Evolutionary conservation across 495 filamentous ascomycete species (phyloP).

Genomic region (Penicillium goetzii): DNA sequence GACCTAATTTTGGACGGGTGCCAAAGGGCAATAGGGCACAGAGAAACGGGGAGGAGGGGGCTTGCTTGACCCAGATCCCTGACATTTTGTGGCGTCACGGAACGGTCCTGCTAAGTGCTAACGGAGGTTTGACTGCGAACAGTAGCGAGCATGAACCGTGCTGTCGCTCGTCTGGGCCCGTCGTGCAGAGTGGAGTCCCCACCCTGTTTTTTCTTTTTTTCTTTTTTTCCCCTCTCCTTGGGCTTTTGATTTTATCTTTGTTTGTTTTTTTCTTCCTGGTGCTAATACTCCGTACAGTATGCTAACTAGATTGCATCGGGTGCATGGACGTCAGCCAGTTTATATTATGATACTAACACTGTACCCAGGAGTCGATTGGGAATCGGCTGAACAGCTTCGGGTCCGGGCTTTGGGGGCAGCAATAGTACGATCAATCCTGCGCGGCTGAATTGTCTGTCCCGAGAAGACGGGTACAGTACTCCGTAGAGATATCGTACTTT

Average conservation of each 20-base stretch:
- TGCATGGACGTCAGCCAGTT: neutral
- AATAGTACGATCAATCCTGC: slow-evolving; percentile 7
- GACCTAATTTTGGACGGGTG: slow-evolving; percentile 13
- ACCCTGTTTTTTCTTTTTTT: slow-evolving; percentile 8
- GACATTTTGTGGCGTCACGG: slow-evolving; percentile 27
- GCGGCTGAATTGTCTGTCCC: slow-evolving; percentile 6
- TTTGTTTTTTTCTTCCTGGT: neutral
- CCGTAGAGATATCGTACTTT: neutral
- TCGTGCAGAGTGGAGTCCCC: slow-evolving; percentile 11
- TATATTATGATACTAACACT: too few relatives aligned
- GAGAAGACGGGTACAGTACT: neutral
- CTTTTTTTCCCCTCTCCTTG: slow-evolving; percentile 4
- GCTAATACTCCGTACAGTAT: neutral
- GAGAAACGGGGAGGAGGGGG: neutral
- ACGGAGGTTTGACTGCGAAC: slow-evolving; percentile 34
- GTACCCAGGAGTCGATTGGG: neutral
- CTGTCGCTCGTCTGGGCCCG: slow-evolving; percentile 17
- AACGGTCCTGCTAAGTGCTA: slow-evolving; percentile 16
- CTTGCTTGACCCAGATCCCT: slow-evolving; percentile 21
- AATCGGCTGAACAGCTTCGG: neutral
- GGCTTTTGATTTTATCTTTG: neutral
- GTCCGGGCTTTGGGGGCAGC: neutral
- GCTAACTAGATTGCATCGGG: slow-evolving; percentile 1
- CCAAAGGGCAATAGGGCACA: neutral
- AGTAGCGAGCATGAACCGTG: slow-evolving; percentile 30